Evolutionary conservation across 108 stramenopile genomes (phyloP).

Genomic region (Cyclotella baltica): DNA sequence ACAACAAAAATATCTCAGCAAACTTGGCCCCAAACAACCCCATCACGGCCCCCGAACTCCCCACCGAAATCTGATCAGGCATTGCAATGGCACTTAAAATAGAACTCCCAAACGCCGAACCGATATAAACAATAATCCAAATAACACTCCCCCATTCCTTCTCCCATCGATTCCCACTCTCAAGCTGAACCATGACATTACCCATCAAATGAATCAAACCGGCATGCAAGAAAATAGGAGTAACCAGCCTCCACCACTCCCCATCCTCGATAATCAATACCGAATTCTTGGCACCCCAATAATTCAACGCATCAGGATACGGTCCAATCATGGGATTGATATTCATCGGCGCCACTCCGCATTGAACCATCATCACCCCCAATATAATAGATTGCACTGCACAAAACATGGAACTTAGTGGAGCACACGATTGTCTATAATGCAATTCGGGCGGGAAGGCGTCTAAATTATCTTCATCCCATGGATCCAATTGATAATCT

Average conservation of each 20-base stretch:
- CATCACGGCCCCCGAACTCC: conserved; percentile 85
- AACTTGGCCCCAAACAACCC: conserved; percentile 87
- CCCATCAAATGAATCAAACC: conserved; percentile 82
- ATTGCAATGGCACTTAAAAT: conserved; percentile 66
- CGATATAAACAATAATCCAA: conserved; percentile 79
- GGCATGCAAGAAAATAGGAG: conserved; percentile 85
- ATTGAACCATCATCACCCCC: conserved; percentile 77
- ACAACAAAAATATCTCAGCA: conserved; percentile 72
- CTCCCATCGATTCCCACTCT: conserved; percentile 79
- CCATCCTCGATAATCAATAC: conserved; percentile 79
- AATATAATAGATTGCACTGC: conserved; percentile 63
- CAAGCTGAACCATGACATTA: conserved; percentile 83
- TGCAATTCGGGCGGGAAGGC: conserved; percentile 20
- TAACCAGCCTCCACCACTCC: conserved; percentile 77
- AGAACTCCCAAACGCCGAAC: conserved; percentile 65
- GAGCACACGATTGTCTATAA: conserved; percentile 65
- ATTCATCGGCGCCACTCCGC: conserved; percentile 74
- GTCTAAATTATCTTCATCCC: conserved; percentile 1
- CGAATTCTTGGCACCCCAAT: conserved; percentile 91
- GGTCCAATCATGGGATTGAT: conserved; percentile 89
- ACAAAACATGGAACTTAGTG: conserved; percentile 63
- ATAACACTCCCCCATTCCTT: conserved; percentile 82
- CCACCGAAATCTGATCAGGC: conserved; percentile 82
- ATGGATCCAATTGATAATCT: conserved; percentile 28
- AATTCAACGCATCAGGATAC: conserved; percentile 80